Conservation (phyloP, 1,284 basidiomycete species). For the Leccinum cinnamomeum region DNA sequence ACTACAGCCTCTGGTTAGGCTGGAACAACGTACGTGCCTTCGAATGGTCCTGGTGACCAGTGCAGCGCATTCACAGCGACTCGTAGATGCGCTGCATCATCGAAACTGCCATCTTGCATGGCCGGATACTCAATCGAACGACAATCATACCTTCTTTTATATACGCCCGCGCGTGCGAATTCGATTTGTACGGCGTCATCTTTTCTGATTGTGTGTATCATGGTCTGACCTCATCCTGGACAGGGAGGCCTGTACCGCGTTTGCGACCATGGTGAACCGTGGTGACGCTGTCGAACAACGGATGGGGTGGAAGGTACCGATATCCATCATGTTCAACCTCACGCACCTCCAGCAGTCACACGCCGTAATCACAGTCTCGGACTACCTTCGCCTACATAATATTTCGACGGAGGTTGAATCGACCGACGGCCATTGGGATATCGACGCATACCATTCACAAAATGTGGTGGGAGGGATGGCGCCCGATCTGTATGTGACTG, state of each 20-base stretch:
- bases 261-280: constrained; percentile 42
- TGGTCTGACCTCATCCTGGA: background rate
- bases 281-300: constrained; percentile 42
- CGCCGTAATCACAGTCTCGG: constrained; percentile 40
- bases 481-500: constrained; percentile 36
- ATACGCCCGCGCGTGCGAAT: constrained; percentile 44
- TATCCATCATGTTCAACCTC: constrained; percentile 46
- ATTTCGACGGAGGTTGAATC: constrained; percentile 36
- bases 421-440: constrained; percentile 40
- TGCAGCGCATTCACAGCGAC: constrained; percentile 4
- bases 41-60: background rate
- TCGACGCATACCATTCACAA: constrained; percentile 29
- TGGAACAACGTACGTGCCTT: constrained; percentile 34
- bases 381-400: constrained; percentile 45
- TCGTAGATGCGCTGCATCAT: constrained; percentile 41
- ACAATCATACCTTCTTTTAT: constrained; percentile 41
- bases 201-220: background rate
- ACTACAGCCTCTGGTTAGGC: constrained; percentile 36
- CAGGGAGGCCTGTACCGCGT: constrained; percentile 35
- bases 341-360: constrained; percentile 40
- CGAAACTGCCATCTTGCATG: constrained; percentile 41
- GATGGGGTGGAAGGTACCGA: constrained; percentile 42
- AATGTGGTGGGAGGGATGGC: constrained; percentile 2
- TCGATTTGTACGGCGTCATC: constrained; percentile 28
- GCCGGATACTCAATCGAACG: constrained; percentile 38